Conservation (phyloP, 2,329 filamentous ascomycete species). For the Fusarium subtropicale region DNA sequence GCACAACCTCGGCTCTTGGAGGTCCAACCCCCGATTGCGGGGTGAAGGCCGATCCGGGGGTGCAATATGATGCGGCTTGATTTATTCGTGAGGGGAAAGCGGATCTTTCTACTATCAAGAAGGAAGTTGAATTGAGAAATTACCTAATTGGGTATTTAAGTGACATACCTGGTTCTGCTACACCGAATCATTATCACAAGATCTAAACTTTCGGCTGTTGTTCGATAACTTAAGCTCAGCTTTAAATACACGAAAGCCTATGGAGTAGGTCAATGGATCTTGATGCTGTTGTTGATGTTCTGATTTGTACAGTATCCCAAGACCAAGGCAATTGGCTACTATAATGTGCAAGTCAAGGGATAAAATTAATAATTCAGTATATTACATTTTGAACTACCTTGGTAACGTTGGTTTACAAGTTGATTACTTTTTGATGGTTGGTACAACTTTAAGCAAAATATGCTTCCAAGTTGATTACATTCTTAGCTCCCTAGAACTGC, state of each 20-base stretch:
- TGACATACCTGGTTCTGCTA: neutral
- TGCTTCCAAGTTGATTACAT: too few species aligned
- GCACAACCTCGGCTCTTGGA: constrained; percentile 40
- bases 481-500: neutral
- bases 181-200: neutral
- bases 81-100: constrained; percentile 40
- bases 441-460: too few species aligned
- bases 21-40: constrained; percentile 39
- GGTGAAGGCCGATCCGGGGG: constrained; percentile 37
- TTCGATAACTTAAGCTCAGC: neutral
- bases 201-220: neutral
- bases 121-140: constrained; percentile 33
- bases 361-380: neutral
- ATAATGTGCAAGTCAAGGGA: too few species aligned
- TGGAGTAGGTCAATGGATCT: neutral
- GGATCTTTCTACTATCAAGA: constrained; percentile 22
- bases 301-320: neutral
- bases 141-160: constrained; percentile 21
- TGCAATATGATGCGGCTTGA: constrained; percentile 23
- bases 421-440: too few species aligned
- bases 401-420: neutral
- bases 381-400: too few species aligned
- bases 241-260: neutral
- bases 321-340: neutral
- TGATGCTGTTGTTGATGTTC: too few species aligned